Evolutionary conservation across 768 basidiomycete species (phyloP).

Genomic region (Panus rudis): DNA sequence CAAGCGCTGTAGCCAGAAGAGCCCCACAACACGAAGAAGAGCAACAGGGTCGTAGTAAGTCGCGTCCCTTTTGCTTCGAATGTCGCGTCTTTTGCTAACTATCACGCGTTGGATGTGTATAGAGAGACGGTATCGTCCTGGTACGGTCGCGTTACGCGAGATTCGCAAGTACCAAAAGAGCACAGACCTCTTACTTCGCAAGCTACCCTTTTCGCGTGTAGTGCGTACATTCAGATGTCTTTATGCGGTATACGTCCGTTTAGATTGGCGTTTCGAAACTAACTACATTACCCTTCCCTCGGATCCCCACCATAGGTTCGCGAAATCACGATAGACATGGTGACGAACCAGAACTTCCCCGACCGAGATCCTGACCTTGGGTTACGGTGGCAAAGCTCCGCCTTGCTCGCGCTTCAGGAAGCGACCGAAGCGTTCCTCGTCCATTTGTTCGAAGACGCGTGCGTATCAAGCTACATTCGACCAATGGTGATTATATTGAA

Average conservation of each 20-base stretch:
- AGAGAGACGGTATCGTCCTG: slow-evolving; percentile 74
- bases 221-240: slow-evolving; percentile 39
- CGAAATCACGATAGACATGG: slow-evolving; percentile 90
- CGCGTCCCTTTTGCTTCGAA: background rate
- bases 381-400: slow-evolving; percentile 93
- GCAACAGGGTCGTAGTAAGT: background rate
- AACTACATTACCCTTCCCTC: background rate
- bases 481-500: background rate
- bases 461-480: slow-evolving; percentile 33
- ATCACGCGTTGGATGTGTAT: background rate
- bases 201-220: slow-evolving; percentile 87
- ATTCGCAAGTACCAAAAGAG: slow-evolving; percentile 93
- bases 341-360: no score
- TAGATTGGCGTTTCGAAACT: background rate
- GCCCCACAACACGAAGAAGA: background rate
- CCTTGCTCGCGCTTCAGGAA: slow-evolving; percentile 90
- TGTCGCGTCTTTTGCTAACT: background rate
- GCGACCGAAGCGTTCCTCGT: slow-evolving; percentile 94
- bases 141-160: slow-evolving; percentile 85
- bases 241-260: background rate
- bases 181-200: slow-evolving; percentile 81
- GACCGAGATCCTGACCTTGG: no score
- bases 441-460: slow-evolving; percentile 98
- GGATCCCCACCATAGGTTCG: slow-evolving; percentile 65
- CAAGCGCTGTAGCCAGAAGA: slow-evolving; percentile 11